Evolutionary conservation across 306 rosid species (phyloP).

Genomic region (Rosa chinensis): DNA sequence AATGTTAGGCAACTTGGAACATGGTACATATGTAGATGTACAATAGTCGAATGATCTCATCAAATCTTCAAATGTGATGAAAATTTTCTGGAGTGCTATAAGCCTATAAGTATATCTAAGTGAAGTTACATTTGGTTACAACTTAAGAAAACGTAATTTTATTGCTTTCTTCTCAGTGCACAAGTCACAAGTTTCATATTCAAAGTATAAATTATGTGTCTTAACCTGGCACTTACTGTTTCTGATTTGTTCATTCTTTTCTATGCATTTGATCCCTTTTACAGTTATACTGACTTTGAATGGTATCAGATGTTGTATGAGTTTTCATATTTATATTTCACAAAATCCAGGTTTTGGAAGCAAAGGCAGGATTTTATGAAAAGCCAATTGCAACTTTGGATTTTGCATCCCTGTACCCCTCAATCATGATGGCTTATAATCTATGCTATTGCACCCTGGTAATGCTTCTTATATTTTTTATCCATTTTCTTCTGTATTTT

Average conservation of each 20-base stretch:
- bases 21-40: background rate
- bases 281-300: background rate
- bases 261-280: slow-evolving; percentile 1
- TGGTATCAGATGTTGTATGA: slow-evolving; percentile 4
- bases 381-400: slow-evolving; percentile 98
- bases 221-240: background rate
- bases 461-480: slow-evolving; percentile 31
- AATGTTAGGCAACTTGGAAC: background rate
- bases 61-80: background rate
- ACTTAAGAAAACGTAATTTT: background rate
- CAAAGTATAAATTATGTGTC: background rate
- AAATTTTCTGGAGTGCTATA: background rate
- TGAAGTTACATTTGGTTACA: background rate
- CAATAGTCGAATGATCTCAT: background rate
- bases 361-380: slow-evolving; percentile 88
- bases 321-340: background rate
- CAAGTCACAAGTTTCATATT: background rate
- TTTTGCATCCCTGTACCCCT: slow-evolving; percentile 96
- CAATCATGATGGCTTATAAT: slow-evolving; percentile 99
- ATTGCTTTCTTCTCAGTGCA: background rate
- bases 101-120: background rate
- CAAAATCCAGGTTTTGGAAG: slow-evolving; percentile 82
- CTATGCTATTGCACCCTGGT: slow-evolving; percentile 98
- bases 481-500: slow-evolving; percentile 13
- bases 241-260: background rate